Evolutionary conservation across 177 flowering plant species (phyloP).

Genomic region (Vitis hybrid): DNA sequence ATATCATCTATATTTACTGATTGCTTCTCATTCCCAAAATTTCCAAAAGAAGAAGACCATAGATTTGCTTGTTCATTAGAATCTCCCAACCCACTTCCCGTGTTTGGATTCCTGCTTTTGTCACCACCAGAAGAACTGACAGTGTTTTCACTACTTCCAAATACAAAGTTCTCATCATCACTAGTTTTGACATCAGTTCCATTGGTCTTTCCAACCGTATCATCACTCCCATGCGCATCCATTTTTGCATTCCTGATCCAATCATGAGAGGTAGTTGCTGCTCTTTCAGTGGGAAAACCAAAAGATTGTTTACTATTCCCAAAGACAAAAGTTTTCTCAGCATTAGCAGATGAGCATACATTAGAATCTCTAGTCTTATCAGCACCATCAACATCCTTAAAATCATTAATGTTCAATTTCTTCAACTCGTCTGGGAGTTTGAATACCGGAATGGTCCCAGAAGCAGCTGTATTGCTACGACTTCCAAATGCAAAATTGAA

Average conservation of each 20-base stretch:
- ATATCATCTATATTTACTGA: too few species aligned
- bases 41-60: too few species aligned
- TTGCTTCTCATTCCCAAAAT: too few species aligned
- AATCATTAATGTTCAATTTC: conserved; percentile 33
- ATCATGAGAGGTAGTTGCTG: background rate
- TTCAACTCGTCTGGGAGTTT: conserved; percentile 31
- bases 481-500: conserved; percentile 8
- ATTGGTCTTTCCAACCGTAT: conserved; percentile 3
- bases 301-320: conserved; percentile 7
- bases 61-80: too few species aligned
- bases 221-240: background rate
- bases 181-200: background rate
- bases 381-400: conserved; percentile 10
- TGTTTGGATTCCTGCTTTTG: too few species aligned
- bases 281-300: conserved; percentile 6
- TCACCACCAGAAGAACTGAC: too few species aligned
- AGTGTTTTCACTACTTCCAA: conserved; percentile 6
- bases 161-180: conserved; percentile 4
- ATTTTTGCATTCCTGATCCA: background rate
- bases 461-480: conserved; percentile 11
- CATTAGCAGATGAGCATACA: conserved; percentile 2
- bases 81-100: too few species aligned
- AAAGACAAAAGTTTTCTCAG: conserved; percentile 17
- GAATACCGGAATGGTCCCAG: conserved; percentile 7
- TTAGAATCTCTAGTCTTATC: conserved; percentile 5